Evolutionary conservation across 768 basidiomycete species (phyloP).

Genomic region (Termitomyces sp.): DNA sequence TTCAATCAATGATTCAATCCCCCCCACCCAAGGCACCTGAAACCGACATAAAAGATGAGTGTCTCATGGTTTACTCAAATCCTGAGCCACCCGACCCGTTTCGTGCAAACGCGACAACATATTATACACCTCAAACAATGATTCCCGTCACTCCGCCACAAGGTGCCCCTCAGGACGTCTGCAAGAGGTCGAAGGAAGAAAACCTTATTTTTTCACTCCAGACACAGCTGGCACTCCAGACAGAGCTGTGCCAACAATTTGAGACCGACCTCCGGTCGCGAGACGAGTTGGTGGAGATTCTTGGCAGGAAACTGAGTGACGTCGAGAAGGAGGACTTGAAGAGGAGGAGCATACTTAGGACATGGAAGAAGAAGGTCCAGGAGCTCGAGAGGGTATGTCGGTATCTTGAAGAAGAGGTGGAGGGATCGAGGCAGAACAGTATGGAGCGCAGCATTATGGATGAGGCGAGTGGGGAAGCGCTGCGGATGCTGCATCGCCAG

Average conservation of each 20-base stretch:
- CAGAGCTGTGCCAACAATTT: conserved; percentile 70
- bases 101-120: conserved; percentile 64
- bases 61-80: conserved; percentile 42
- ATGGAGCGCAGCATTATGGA: conserved; percentile 81
- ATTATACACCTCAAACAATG: conserved; percentile 71
- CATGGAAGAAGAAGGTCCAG: conserved; percentile 73
- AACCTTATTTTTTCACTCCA: conserved; percentile 67
- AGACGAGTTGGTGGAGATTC: conserved; percentile 63
- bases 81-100: conserved; percentile 61
- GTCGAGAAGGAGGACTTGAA: conserved; percentile 61
- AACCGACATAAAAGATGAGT: conserved; percentile 61
- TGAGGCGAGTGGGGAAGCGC: conserved; percentile 70
- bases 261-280: conserved; percentile 69
- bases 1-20: conserved; percentile 49
- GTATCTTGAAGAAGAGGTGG: conserved; percentile 80
- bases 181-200: conserved; percentile 66
- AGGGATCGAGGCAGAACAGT: conserved; percentile 75
- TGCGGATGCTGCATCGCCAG: conserved; percentile 74
- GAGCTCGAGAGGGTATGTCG: conserved; percentile 67
- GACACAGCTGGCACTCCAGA: conserved; percentile 70
- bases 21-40: conserved; percentile 38
- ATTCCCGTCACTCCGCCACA: conserved; percentile 62
- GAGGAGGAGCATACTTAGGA: conserved; percentile 44
- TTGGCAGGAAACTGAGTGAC: conserved; percentile 47
- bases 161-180: conserved; percentile 35